Conservation (phyloP, 2,329 filamentous ascomycete genomes). For the Fusarium ambrosium region DNA sequence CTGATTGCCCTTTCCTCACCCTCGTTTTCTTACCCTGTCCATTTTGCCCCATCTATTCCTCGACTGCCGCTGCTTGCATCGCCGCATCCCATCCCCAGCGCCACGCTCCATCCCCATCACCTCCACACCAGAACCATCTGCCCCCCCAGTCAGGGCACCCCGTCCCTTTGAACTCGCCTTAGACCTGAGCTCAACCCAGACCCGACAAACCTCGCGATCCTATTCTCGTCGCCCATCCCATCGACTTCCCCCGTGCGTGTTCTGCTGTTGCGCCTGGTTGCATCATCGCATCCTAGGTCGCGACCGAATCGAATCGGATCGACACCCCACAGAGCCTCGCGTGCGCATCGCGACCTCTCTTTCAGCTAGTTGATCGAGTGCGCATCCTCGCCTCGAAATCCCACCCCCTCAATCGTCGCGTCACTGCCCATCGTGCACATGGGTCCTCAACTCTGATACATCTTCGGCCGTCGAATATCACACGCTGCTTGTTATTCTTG, state of each 20-base stretch:
- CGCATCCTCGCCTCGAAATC: slow-evolving; percentile 34
- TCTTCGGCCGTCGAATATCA: slow-evolving; percentile 37
- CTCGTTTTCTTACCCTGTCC: slow-evolving; percentile 25
- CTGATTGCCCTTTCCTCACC: slow-evolving; percentile 7
- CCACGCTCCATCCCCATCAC: slow-evolving; percentile 42
- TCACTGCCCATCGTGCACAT: slow-evolving; percentile 44
- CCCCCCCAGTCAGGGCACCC: slow-evolving; percentile 40
- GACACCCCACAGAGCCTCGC: slow-evolving; percentile 38
- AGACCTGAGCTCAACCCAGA: slow-evolving; percentile 16
- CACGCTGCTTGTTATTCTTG: slow-evolving; percentile 30
- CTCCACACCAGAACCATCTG: slow-evolving; percentile 44
- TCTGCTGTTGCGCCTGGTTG: slow-evolving; percentile 33
- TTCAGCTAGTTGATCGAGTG: slow-evolving; percentile 32
- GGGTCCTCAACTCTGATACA: slow-evolving; percentile 43
- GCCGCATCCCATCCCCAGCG: slow-evolving; percentile 39
- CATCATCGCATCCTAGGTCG: slow-evolving; percentile 30
- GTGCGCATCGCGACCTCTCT: slow-evolving; percentile 44
- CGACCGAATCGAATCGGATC: slow-evolving; percentile 42
- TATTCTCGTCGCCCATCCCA: slow-evolving; percentile 16
- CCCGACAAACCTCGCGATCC: slow-evolving; percentile 33
- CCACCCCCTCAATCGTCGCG: slow-evolving; percentile 36
- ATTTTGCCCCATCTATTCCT: slow-evolving; percentile 26
- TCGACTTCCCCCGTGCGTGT: slow-evolving; percentile 13
- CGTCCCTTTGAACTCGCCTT: slow-evolving; percentile 30
- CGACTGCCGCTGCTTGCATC: slow-evolving; percentile 41